Evolutionary conservation across 495 filamentous ascomycete genomes (phyloP), one percentile per base, ranked within the genome.

Genomic region (Xylaria acuta): DNA sequence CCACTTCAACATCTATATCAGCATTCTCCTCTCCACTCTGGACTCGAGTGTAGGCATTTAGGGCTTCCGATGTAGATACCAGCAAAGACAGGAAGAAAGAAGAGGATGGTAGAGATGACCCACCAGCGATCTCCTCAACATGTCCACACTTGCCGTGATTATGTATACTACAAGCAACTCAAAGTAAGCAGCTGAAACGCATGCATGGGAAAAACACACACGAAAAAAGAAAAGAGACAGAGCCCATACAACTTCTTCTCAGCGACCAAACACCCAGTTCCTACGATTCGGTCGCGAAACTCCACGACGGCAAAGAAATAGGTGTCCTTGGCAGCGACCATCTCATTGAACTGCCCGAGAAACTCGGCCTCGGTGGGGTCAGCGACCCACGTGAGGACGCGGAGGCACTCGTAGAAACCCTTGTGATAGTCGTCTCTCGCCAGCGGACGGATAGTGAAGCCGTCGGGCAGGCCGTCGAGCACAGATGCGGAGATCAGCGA

Each of bases 111-210:
- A 20, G 25, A 25, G 14, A 69, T 16, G 41, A 64, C 70, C 18
- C 34, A 72, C 70, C 63, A 3, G 93, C 92, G 79, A 97, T 96
- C 82, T 97, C 94, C 84, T 97, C 94, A 77, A 97, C 92, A 74
- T 97, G 94, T 0, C 93, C 94, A 3, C 94, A 92, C 11, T 85
- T 74, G 36, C 88, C 89, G 45, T 90, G 84, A 70, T 88, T 81
- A 70, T 91, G 89, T 63, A 92, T 89, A 73, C 88, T 90, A 56
- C 51, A 20, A 11, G 25, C 38, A 43, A 11, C 3, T 58, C 74
- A 32, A 75, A 67, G 67, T 47, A 40, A 53, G 65, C 14, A 1
- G 11, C 20, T 4, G 8, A 34, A 49, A 7, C 27, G 34, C 32
- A 41, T 30, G 4, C 30, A 56, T 7, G 51, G 18, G 43, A 18